A percentile compares a stretch with the other conserved stretches of the same genome.
These are phyloP conservation scores for Flueggea neowawraea DNA, from an alignment of 441 rosid genomes.

Conservation along the genomic window DNA sequence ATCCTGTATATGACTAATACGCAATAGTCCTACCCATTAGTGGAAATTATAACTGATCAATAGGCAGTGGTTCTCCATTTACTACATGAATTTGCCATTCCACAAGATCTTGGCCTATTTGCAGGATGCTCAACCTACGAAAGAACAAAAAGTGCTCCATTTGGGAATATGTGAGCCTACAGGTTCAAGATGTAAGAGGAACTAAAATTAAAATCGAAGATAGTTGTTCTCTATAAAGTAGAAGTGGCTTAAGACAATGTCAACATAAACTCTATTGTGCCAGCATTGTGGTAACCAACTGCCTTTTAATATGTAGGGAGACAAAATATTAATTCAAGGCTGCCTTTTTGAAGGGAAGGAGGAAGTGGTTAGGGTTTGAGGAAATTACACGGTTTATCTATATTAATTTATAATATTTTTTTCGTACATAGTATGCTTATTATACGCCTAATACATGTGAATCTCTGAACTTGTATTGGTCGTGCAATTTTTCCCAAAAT, in stretches of 20 bases:
- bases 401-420: too few species aligned
- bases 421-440: too few species aligned
- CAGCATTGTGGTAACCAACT: slow-evolving; percentile 94
- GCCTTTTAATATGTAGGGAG: slow-evolving; percentile 58
- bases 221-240: slow-evolving; percentile 97
- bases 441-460: too few species aligned
- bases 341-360: too few species aligned
- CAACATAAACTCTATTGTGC: slow-evolving; percentile 97
- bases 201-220: slow-evolving; percentile 57
- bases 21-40: slow-evolving; percentile 29
- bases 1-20: too few species aligned
- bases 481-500: too few species aligned
- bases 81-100: slow-evolving; percentile 90
- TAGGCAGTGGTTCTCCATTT: slow-evolving; percentile 85
- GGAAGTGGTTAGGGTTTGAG: too few species aligned
- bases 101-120: slow-evolving; percentile 94
- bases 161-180: slow-evolving; percentile 14
- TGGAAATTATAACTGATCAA: slow-evolving; percentile 77
- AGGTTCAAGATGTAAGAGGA: slow-evolving; percentile 12
- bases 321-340: slow-evolving; percentile 21
- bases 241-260: slow-evolving; percentile 68
- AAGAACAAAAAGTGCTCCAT: slow-evolving; percentile 11
- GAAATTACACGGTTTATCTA: too few species aligned
- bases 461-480: too few species aligned
- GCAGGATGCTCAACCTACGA: slow-evolving; percentile 96